A percentile compares a stretch with the other conserved stretches of the same genome.
These are phyloP conservation scores for Boletus insuetus DNA, from an alignment of 768 basidiomycete species.

Conservation along the genomic window DNA sequence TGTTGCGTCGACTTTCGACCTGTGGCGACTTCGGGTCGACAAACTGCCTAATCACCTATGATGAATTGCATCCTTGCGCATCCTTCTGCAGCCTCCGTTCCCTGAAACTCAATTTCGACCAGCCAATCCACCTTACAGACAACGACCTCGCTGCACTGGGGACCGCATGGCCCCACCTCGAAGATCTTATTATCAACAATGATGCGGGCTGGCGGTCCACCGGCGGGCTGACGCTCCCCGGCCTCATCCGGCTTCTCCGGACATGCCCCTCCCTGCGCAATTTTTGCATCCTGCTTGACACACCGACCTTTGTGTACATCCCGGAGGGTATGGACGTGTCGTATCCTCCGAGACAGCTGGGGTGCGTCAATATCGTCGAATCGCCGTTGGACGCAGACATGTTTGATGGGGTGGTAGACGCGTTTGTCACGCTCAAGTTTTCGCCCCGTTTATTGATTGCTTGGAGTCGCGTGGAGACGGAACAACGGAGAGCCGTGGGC, in stretches of 20 bases:
- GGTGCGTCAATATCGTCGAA: not conserved
- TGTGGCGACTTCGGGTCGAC: not conserved
- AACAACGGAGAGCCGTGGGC: not conserved
- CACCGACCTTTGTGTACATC: not conserved
- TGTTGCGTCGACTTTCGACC: not conserved
- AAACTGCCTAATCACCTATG: not conserved
- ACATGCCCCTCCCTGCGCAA: not conserved
- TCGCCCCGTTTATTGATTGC: not conserved
- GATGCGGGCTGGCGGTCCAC: not conserved
- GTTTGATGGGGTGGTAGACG: not conserved
- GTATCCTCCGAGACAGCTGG: not conserved
- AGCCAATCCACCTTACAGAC: not conserved
- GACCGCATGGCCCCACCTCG: slow-evolving; percentile 1
- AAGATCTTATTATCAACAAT: not conserved
- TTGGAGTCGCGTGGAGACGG: not conserved
- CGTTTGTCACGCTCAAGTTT: not conserved
- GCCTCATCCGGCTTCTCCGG: slow-evolving; percentile 4
- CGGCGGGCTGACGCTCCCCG: not conserved
- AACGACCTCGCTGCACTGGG: not conserved
- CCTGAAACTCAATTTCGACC: not conserved
- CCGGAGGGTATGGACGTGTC: slow-evolving; percentile 2
- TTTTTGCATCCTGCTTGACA: not conserved
- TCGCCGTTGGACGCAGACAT: not conserved
- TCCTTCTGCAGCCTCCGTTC: not conserved
- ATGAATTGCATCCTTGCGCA: not conserved